A percentile compares a stretch with the other conserved stretches of the same genome.
phyloP scores from a whole-genome alignment of 2,329 filamentous ascomycete species.

The Thelonectria discophora region DNA sequence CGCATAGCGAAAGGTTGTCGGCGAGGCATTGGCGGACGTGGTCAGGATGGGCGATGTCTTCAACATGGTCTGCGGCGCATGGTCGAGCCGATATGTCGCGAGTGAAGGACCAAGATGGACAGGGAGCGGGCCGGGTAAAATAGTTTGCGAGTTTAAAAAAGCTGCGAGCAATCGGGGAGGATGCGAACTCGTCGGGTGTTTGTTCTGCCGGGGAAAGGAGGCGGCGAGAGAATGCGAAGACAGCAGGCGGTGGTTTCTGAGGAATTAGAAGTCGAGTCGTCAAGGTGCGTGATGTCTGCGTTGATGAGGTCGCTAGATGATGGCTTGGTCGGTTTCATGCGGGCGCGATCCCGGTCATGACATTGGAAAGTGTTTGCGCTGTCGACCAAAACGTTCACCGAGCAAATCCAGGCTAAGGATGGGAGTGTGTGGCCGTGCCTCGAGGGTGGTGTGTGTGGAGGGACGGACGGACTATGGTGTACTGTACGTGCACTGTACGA shows the following conservation, averaged over 20 bases:
- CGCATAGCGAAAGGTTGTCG: constrained; percentile 54
- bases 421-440: constrained; percentile 16
- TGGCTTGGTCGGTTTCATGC: constrained; percentile 40
- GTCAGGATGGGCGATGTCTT: constrained; percentile 64
- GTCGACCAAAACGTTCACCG: constrained; percentile 47
- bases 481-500: constrained; percentile 7
- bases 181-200: constrained; percentile 19
- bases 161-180: constrained; percentile 24
- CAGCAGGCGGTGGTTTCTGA: constrained; percentile 5
- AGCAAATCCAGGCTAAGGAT: constrained; percentile 37
- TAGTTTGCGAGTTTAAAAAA: constrained; percentile 14
- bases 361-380: constrained; percentile 35
- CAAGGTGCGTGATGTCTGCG: constrained; percentile 19
- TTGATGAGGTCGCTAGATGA: constrained; percentile 39
- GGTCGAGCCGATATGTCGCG: constrained; percentile 43
- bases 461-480: constrained; percentile 4
- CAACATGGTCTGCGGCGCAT: constrained; percentile 66
- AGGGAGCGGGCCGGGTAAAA: constrained; percentile 19
- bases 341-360: constrained; percentile 37
- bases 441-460: constrained; percentile 19
- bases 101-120: not conserved
- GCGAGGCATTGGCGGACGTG: constrained; percentile 62
- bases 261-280: constrained; percentile 14
- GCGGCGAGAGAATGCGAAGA: constrained; percentile 4
- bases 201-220: constrained; percentile 3